A percentile compares a stretch with the other conserved stretches of the same genome.
Conservation (phyloP, 768 basidiomycete genomes). For the Mycena indigotica region DNA sequence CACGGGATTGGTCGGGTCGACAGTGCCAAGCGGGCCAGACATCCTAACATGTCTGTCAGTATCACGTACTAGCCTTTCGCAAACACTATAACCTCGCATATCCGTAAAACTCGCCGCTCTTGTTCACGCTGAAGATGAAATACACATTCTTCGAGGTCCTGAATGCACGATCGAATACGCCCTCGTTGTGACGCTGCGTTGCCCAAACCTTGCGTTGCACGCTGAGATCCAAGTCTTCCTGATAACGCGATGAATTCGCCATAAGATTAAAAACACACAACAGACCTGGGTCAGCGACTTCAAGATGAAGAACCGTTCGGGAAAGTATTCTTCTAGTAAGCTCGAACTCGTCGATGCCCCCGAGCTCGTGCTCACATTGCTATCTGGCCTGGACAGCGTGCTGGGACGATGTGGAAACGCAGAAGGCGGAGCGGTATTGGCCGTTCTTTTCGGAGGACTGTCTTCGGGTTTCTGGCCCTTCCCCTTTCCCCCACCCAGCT, state of each 20-base stretch:
- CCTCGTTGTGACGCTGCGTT: conserved; percentile 92
- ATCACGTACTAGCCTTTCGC: neutral
- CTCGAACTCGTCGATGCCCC: conserved; percentile 84
- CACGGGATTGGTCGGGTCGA: conserved; percentile 41
- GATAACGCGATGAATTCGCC: conserved; percentile 12
- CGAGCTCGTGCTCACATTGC: conserved; percentile 66
- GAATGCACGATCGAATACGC: conserved; percentile 87
- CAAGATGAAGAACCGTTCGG: conserved; percentile 89
- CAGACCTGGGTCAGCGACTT: conserved; percentile 62
- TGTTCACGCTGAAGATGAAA: conserved; percentile 91
- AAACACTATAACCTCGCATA: conserved; percentile 67
- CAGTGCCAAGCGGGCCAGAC: conserved; percentile 57
- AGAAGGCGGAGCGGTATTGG: conserved; percentile 23
- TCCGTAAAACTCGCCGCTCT: conserved; percentile 92
- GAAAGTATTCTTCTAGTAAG: conserved; percentile 74
- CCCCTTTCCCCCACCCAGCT: conserved; percentile 38
- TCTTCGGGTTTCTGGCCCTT: conserved; percentile 26
- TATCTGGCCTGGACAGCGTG: conserved; percentile 27
- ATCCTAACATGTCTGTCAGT: conserved; percentile 51
- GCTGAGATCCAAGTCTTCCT: conserved; percentile 82
- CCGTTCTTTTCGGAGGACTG: conserved; percentile 35
- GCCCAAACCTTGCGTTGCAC: conserved; percentile 83
- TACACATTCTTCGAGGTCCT: conserved; percentile 88
- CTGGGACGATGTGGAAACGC: conserved; percentile 1
- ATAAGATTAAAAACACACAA: neutral